Conservation (phyloP, 2,329 filamentous ascomycete species). For the Aquanectria penicillioides region DNA sequence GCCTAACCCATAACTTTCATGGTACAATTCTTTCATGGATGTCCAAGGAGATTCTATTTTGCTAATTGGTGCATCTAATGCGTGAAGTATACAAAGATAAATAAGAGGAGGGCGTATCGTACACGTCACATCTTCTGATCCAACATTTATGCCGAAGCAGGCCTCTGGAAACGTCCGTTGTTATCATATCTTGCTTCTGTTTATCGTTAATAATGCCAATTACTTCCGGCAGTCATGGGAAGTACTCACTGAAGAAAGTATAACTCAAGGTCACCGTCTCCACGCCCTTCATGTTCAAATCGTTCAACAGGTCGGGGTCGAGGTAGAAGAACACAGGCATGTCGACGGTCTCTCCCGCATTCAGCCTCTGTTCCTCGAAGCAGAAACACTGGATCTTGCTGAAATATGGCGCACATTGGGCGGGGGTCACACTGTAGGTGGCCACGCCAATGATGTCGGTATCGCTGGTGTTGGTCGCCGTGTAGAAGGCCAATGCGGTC, state of each 20-base stretch:
- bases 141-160: constrained; percentile 42
- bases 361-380: constrained; percentile 95
- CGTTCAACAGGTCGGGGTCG: constrained; percentile 92
- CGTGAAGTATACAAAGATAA: constrained; percentile 22
- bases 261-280: constrained; percentile 97
- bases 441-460: constrained; percentile 98
- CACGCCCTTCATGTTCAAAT: constrained; percentile 91
- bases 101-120: constrained; percentile 34
- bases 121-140: constrained; percentile 23
- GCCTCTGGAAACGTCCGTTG: constrained; percentile 55
- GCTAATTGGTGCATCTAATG: constrained; percentile 20
- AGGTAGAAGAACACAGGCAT: constrained; percentile 99
- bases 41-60: constrained; percentile 9
- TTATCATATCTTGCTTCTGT: constrained; percentile 59
- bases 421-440: constrained; percentile 96
- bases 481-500: constrained; percentile 97
- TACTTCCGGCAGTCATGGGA: fast-evolving
- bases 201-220: constrained; percentile 46
- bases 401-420: constrained; percentile 95
- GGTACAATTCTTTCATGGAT: background rate
- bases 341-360: constrained; percentile 95
- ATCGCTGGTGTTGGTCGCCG: constrained; percentile 88
- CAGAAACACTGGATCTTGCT: constrained; percentile 99
- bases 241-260: constrained; percentile 92
- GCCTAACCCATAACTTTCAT: background rate